These are phyloP conservation scores for Podaxis rugospora DNA, from an alignment of 768 basidiomycete species.

Conservation along the genomic window DNA sequence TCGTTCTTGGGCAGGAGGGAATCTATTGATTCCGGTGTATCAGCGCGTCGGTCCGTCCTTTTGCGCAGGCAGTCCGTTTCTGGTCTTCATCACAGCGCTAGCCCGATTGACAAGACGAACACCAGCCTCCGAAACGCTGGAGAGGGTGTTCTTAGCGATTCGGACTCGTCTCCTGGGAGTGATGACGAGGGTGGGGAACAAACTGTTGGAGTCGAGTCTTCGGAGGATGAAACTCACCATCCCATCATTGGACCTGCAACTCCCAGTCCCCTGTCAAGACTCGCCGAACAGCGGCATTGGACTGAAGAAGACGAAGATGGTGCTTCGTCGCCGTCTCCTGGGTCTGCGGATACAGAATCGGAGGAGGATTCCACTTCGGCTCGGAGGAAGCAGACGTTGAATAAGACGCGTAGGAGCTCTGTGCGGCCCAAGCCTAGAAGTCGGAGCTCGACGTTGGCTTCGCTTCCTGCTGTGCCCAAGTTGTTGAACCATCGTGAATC, in stretches of 20 bases:
- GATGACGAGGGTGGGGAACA: constrained; percentile 26
- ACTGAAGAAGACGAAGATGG: constrained; percentile 46
- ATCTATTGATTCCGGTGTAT: constrained; percentile 26
- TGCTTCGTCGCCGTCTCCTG: constrained; percentile 56
- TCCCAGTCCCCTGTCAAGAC: constrained; percentile 64
- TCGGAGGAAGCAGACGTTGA: constrained; percentile 24
- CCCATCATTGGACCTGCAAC: background rate
- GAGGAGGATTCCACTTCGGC: constrained; percentile 28
- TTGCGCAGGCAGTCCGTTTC: constrained; percentile 44
- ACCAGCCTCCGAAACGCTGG: constrained; percentile 60
- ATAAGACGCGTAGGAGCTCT: constrained; percentile 26
- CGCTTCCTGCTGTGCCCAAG: constrained; percentile 38
- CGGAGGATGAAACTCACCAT: constrained; percentile 29
- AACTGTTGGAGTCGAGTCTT: constrained; percentile 23
- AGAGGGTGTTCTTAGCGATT: constrained; percentile 76
- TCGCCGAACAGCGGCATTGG: constrained; percentile 53
- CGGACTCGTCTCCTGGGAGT: constrained; percentile 54
- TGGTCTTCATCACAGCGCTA: constrained; percentile 27
- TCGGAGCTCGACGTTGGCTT: constrained; percentile 65
- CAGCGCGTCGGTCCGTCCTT: constrained; percentile 30
- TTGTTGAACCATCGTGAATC: constrained; percentile 47
- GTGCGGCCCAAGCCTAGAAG: constrained; percentile 41
- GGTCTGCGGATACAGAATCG: constrained; percentile 62
- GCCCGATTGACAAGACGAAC: constrained; percentile 32
- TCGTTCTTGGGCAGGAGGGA: constrained; percentile 36